Base-by-base conservation (phyloP, 768 basidiomycete species). In the Termitomyces sp. region DNA sequence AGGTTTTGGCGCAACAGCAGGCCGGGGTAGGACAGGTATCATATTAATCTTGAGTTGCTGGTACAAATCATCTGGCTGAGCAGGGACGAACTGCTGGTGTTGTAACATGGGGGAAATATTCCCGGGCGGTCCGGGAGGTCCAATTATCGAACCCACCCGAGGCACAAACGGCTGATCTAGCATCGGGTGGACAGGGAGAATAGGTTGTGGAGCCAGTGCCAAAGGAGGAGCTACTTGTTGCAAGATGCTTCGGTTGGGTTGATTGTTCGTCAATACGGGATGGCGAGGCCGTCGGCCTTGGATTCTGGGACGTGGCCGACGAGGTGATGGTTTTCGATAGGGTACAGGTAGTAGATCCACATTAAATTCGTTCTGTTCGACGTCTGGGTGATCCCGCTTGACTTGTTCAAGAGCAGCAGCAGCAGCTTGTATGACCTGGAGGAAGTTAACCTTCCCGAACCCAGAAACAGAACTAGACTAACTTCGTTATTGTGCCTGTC, bases 371-470 rank as follows among this genome's bases (percentile, higher is more conserved):
- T 76, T 67, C 32, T 77, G 76, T 44, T 78, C 71, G 24, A 82
- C 69, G 37, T 86, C 81, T 0, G 86, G 85, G 32, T 84, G 76
- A 24, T 76, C 68, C 24, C 67, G 68, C 60, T 77, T 79, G 64
- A 79, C 78, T 27, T 81, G 78, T 26, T 78, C 77, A 9, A 80
- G 64, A 0, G 86, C 85, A 43, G 65, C 71, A 61, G 81, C 73
- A n/a, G 77, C 79, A 0, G 86, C 86, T 61, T 70, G 76, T 34
- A 75, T 74, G 37, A 87, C 84, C 86, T 86, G 47, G 1, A 43
- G 27, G 13, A n/a, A 37, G 24, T 46, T 12, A 13, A 44, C 14
- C 16, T 7, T 34, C 22, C 9, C 13, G 10, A 27, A 26, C 27
- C 10, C 3, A 44, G 39, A 18, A 55, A 22, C 47, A 53, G 24